A percentile compares a stretch with the other conserved stretches of the same genome.
These are phyloP conservation scores for Ceratocystis destructans DNA, from an alignment of 2,329 filamentous ascomycete genomes.

Conservation along the genomic window DNA sequence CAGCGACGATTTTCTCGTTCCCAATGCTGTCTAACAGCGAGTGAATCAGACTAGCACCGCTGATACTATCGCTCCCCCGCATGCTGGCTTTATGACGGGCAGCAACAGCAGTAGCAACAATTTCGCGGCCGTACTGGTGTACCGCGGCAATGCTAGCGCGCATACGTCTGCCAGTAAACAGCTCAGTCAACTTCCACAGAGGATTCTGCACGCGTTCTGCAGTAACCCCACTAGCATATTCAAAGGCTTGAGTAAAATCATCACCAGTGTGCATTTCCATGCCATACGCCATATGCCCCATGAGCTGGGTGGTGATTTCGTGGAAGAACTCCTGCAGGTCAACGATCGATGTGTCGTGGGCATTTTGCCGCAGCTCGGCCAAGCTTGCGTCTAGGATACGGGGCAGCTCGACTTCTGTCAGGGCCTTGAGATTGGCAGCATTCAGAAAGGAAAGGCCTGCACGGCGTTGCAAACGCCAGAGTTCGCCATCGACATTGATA, in stretches of 20 bases:
- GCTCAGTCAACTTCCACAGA: slow-evolving; percentile 45
- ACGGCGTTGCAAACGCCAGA: slow-evolving; percentile 50
- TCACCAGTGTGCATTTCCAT: slow-evolving; percentile 53
- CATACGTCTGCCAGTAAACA: slow-evolving; percentile 36
- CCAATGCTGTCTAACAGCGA: slow-evolving; percentile 44
- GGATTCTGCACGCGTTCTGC: slow-evolving; percentile 53
- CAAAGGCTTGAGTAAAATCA: slow-evolving; percentile 47
- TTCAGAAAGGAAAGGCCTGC: slow-evolving; percentile 48
- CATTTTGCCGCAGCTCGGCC: slow-evolving; percentile 25
- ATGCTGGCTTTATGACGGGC: slow-evolving; percentile 24
- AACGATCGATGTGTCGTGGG: slow-evolving; percentile 26
- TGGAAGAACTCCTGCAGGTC: slow-evolving; percentile 49
- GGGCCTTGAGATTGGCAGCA: slow-evolving; percentile 40
- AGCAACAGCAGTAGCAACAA: slow-evolving; percentile 42
- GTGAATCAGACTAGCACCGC: slow-evolving; percentile 43
- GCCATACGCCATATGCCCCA: slow-evolving; percentile 56
- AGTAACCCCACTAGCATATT: slow-evolving; percentile 46
- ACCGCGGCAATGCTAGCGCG: slow-evolving; percentile 37
- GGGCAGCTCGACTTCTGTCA: slow-evolving; percentile 45
- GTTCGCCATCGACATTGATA: slow-evolving; percentile 50
- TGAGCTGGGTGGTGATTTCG: slow-evolving; percentile 50
- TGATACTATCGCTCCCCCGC: slow-evolving; percentile 11
- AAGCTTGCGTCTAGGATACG: slow-evolving; percentile 36
- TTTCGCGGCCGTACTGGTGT: slow-evolving; percentile 41
- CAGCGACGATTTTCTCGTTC: slow-evolving; percentile 43